Percentiles rank a stretch among this genome's conserved stretches.
phyloP scores from a whole-genome alignment of 2,329 filamentous ascomycete genomes.

The Aspergillus glaucus region DNA sequence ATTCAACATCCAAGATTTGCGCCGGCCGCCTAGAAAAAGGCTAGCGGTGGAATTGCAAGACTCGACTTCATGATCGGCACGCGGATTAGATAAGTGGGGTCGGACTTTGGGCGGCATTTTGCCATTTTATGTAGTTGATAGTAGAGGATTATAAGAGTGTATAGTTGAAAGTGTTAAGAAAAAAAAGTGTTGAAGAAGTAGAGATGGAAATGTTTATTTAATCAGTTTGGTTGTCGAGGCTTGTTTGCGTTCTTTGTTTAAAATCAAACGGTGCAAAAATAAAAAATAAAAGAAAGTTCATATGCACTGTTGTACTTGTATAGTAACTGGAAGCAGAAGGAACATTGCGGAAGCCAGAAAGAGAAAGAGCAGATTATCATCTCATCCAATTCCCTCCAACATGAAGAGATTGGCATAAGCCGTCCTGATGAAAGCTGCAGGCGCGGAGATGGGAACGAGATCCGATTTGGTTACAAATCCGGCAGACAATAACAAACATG shows the following conservation, averaged over 20 bases:
- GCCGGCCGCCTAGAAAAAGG: conserved; percentile 33
- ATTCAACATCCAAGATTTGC: conserved; percentile 35
- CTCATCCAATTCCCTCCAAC: too few species aligned
- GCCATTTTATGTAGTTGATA: conserved; percentile 8
- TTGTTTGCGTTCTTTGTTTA: neutral
- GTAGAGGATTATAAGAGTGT: neutral
- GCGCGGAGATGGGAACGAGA: too few species aligned
- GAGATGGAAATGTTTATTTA: neutral
- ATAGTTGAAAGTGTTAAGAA: conserved; percentile 1
- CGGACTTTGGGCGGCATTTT: conserved; percentile 2
- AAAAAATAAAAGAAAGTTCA: neutral
- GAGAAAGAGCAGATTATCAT: neutral
- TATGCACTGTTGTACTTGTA: neutral
- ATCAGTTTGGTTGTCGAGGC: neutral
- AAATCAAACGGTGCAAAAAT: neutral
- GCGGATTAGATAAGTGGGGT: conserved; percentile 7
- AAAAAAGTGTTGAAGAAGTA: conserved; percentile 31
- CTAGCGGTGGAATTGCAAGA: conserved; percentile 35
- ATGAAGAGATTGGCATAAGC: too few species aligned
- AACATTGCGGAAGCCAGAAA: neutral
- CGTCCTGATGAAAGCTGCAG: too few species aligned
- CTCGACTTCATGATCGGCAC: conserved; percentile 14
- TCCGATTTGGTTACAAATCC: too few species aligned
- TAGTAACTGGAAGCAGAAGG: neutral
- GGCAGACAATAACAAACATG: too few species aligned